Base-by-base conservation (phyloP, 768 basidiomycete genomes). In the Strobilomyces dryophilus region DNA sequence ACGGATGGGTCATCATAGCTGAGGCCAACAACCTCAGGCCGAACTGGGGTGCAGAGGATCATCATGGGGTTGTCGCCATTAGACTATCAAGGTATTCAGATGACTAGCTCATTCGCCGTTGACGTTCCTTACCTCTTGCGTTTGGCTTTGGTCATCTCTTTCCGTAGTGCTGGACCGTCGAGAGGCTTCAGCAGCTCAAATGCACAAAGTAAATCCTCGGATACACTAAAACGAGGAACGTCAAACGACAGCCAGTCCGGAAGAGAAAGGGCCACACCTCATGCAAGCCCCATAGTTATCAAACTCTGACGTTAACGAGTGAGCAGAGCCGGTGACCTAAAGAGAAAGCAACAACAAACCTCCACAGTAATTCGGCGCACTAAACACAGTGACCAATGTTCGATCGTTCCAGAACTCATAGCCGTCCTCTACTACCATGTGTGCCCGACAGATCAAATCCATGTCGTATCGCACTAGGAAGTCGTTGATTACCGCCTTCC, bases 331-430 rank as follows among this genome's bases (percentile, higher is more conserved):
- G 24, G 24, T 24, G 24, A n/a, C 20, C 29, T 10, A 20, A 39
- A 36, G 55, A 32, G 53, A 35, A 20, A 45, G 56, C 35, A 27
- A 53, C 20, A 36, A 79, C 89, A 72, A 61, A 95, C 94, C 92
- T 71, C 92, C 92, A 66, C 92, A 94, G 62, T 93, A 94, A 64
- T 97, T 97, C 20, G 97, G 97, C 45, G 97, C 97, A 62, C 93
- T 95, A 73, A 99, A 99, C 51, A 99, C 94, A 1, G 97, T 99
- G 49, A 99, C 97, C 61, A 99, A 74, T 45, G 97, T 98, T 60
- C 97, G 83, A 65, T 99, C 97, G 63, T 98, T 98, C 92, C 97
- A 99, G 67, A 99, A 99, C 75, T 99, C 97, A 66, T 98, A 98
- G 8, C 95, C 95, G 65, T 95, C 92, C 70, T 99, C 97, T 57